Percentiles rank a stretch among this genome's conserved stretches.
Evolutionary conservation across 495 filamentous ascomycete genomes (phyloP).

Genomic region (Hyaloscypha hepaticicola): DNA sequence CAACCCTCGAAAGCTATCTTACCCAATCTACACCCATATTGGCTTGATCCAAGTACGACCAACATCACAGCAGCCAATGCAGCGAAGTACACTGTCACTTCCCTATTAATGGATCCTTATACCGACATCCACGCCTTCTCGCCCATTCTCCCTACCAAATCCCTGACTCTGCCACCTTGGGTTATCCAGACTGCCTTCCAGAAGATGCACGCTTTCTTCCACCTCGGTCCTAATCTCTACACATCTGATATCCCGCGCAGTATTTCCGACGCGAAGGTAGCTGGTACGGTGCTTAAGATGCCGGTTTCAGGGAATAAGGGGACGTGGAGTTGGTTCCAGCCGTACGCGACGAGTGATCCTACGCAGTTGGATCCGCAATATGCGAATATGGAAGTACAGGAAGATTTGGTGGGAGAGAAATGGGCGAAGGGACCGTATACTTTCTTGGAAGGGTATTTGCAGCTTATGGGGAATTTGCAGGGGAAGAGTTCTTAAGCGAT

Average conservation of each 20-base stretch:
- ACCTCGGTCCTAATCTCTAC: constrained; percentile 41
- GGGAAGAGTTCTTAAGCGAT: too few species aligned
- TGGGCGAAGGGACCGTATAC: constrained; percentile 40
- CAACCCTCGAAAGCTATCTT: too few species aligned
- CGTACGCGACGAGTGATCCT: neutral
- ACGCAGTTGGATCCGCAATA: neutral
- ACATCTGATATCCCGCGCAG: constrained; percentile 31
- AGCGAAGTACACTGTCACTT: neutral
- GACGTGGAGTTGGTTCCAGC: constrained; percentile 5
- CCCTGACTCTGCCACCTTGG: constrained; percentile 43
- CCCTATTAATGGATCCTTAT: constrained; percentile 44
- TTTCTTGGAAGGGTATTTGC: constrained; percentile 46
- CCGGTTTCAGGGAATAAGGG: neutral
- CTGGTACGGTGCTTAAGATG: constrained; percentile 1
- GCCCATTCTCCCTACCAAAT: constrained; percentile 37
- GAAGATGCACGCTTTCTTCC: constrained; percentile 49
- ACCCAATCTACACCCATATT: neutral
- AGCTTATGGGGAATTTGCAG: too few species aligned
- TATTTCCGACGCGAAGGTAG: constrained; percentile 6
- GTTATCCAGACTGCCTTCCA: constrained; percentile 42
- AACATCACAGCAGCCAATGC: neutral
- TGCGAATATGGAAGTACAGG: constrained; percentile 24
- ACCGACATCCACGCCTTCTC: constrained; percentile 41
- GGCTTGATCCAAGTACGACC: neutral
- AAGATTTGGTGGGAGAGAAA: constrained; percentile 28